Conservation (phyloP, 176 grass and related monocot genomes). For the Oryza nivara region DNA sequence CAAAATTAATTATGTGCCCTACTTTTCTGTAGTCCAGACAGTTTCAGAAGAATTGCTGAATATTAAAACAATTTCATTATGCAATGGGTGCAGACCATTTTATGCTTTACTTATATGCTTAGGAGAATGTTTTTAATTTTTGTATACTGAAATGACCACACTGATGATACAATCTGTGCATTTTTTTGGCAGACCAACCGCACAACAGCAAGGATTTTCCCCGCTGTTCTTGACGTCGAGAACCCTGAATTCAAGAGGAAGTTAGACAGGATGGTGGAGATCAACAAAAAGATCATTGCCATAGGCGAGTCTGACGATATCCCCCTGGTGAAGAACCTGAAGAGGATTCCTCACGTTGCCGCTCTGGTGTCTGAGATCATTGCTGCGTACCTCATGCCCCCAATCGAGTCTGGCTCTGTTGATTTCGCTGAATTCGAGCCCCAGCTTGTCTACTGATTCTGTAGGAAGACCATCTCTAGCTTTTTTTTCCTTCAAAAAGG, state of each 20-base stretch:
- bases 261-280: constrained; percentile 81
- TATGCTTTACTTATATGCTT: background rate
- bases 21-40: constrained; percentile 13
- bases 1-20: background rate
- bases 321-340: constrained; percentile 82
- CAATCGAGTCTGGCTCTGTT: constrained; percentile 84
- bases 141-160: background rate
- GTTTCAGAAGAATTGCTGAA: constrained; percentile 10
- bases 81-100: constrained; percentile 3
- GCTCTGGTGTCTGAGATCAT: constrained; percentile 75
- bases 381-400: constrained; percentile 92
- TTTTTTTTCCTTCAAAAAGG: constrained; percentile 27
- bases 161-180: constrained; percentile 15
- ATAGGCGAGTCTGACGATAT: constrained; percentile 53
- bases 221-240: constrained; percentile 85
- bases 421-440: constrained; percentile 95
- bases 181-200: constrained; percentile 80
- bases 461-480: constrained; percentile 29
- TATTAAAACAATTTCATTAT: constrained; percentile 12
- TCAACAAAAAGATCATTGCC: constrained; percentile 70
- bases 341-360: constrained; percentile 82
- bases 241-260: constrained; percentile 99
- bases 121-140: constrained; percentile 6
- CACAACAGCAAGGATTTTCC: constrained; percentile 93
- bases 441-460: constrained; percentile 80